Evolutionary conservation across 257 asterid species (phyloP).

Genomic region (Ocimum tenuiflorum): DNA sequence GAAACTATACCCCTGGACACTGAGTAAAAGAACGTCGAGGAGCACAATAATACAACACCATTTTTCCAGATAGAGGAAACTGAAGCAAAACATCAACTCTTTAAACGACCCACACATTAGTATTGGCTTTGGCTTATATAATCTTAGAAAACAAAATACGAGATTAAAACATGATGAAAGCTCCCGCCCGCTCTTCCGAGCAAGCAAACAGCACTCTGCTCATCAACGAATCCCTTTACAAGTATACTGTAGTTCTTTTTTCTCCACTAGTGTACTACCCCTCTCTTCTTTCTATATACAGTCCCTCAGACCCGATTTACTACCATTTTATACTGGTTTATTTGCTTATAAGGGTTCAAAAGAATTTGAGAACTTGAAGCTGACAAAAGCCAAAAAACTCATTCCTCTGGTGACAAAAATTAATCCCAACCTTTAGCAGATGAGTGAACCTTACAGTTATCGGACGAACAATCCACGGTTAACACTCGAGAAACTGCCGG

Average conservation of each 20-base stretch:
- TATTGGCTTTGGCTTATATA: too few relatives aligned
- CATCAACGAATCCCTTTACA: slow-evolving; percentile 43
- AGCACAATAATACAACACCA: too few relatives aligned
- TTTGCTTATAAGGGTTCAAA: slow-evolving; percentile 23
- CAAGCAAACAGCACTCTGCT: not conserved
- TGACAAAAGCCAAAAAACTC: slow-evolving; percentile 16
- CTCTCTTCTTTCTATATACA: slow-evolving; percentile 52
- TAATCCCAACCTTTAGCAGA: slow-evolving; percentile 32
- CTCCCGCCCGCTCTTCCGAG: not conserved
- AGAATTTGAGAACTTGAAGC: slow-evolving; percentile 23
- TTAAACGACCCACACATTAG: not conserved
- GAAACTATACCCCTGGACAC: too few relatives aligned
- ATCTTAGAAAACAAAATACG: not conserved
- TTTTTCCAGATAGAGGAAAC: too few relatives aligned
- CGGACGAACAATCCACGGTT: slow-evolving; percentile 7
- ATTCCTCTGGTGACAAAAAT: slow-evolving; percentile 41
- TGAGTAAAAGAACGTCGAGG: too few relatives aligned
- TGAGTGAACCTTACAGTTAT: too few relatives aligned
- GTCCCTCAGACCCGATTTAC: slow-evolving; percentile 29
- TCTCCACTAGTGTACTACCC: slow-evolving; percentile 13
- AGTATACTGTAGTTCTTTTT: slow-evolving; percentile 39
- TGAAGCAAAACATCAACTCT: too few relatives aligned
- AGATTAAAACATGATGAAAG: not conserved
- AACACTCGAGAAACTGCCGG: slow-evolving; percentile 54
- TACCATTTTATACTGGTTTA: slow-evolving; percentile 25